Evolutionary conservation across 164 flowering plant species (phyloP).

Genomic region (Nymphaea thermarum): DNA sequence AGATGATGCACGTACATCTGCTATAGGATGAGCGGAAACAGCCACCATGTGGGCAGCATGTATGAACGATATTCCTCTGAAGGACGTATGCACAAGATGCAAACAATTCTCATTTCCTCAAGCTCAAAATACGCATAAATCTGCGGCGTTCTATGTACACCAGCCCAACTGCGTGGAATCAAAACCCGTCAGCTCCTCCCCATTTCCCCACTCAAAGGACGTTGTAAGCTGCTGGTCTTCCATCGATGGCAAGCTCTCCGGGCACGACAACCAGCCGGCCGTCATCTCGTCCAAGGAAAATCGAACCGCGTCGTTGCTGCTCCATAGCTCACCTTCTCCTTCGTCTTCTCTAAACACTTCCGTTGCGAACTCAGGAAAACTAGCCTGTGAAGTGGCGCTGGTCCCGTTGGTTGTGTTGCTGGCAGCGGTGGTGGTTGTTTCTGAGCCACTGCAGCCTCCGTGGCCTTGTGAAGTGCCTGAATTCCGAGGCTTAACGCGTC

Average conservation of each 20-base stretch:
- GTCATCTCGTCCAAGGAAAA: background rate
- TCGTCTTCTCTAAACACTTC: background rate
- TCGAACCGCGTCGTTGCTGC: background rate
- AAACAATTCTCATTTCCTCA: no score
- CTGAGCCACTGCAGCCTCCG: background rate
- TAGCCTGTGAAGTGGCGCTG: background rate
- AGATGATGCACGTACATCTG: no score
- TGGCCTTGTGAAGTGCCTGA: background rate
- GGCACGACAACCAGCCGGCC: background rate
- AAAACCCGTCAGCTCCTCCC: constrained; percentile 2
- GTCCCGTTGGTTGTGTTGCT: background rate
- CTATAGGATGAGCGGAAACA: no score
- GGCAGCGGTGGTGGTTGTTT: background rate
- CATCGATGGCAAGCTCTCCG: background rate
- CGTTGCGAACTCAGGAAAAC: background rate
- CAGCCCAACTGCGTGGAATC: background rate
- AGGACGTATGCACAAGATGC: no score
- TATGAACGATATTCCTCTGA: no score
- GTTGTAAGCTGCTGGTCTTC: background rate
- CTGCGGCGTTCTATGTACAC: background rate
- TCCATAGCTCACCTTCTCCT: background rate
- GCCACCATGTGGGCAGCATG: no score
- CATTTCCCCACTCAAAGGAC: background rate
- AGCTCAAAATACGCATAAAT: no score
- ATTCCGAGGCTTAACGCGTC: background rate